Percentiles rank a stretch among this genome's conserved stretches.
phyloP scores from a whole-genome alignment of 331 rosid genomes.

The Malus hybrid region DNA sequence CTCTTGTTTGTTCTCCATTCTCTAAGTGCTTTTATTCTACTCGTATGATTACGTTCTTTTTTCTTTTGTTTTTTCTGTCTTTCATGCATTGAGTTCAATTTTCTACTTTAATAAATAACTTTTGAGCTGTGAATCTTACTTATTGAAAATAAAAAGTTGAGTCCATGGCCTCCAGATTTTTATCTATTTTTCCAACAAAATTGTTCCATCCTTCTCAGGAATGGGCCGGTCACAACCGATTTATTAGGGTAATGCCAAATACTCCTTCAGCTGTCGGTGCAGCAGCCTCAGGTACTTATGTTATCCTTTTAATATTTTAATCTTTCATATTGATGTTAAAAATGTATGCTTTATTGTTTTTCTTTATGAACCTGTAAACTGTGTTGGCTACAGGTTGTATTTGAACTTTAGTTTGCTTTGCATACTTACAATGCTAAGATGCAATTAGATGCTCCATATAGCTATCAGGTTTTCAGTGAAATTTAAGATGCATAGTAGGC shows the following conservation, averaged over 20 bases:
- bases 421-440: background rate
- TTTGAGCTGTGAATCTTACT: no score
- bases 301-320: background rate
- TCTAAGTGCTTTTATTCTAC: background rate
- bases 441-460: background rate
- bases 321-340: background rate
- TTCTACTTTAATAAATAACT: no score
- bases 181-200: background rate
- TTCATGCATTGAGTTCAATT: no score
- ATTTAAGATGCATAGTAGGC: background rate
- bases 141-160: no score
- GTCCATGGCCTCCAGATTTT: background rate
- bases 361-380: background rate
- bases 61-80: background rate
- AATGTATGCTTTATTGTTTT: background rate
- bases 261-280: conserved; percentile 85
- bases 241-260: conserved; percentile 91
- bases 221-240: conserved; percentile 74
- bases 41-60: background rate
- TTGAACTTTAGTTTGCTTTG: no score
- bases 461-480: background rate
- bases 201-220: conserved; percentile 34
- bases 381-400: no score
- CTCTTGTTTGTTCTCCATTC: background rate
- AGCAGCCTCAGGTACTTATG: conserved; percentile 74